Percentiles rank a stretch among this genome's conserved stretches.
Evolutionary conservation across 2,329 filamentous ascomycete genomes (phyloP).

Genomic region (Nectriaceae sp.): DNA sequence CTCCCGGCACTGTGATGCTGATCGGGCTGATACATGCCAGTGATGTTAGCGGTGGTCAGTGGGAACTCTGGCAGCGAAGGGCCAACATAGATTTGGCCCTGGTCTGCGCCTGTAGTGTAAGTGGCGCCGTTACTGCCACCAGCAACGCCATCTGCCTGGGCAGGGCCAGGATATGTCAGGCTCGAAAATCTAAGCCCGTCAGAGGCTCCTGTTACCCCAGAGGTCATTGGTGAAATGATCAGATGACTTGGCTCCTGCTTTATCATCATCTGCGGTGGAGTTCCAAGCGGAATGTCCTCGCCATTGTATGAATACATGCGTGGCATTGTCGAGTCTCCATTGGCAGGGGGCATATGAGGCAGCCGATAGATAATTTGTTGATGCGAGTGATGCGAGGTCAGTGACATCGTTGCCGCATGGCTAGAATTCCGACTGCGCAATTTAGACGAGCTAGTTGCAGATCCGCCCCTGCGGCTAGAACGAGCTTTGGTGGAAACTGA

Average conservation of each 20-base stretch:
- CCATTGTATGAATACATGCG: slow-evolving; percentile 24
- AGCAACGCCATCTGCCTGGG: slow-evolving; percentile 1
- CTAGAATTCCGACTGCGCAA: slow-evolving; percentile 24
- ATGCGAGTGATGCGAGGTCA: slow-evolving; percentile 15
- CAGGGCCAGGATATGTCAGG: slow-evolving; percentile 20
- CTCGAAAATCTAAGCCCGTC: slow-evolving; percentile 12
- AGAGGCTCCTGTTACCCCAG: slow-evolving; percentile 13
- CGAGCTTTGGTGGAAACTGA: slow-evolving; percentile 32
- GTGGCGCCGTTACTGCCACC: slow-evolving; percentile 10
- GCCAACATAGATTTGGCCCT: slow-evolving; percentile 19
- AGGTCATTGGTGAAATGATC: slow-evolving; percentile 22
- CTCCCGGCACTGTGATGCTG: slow-evolving; percentile 7
- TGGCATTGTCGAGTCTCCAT: slow-evolving; percentile 23
- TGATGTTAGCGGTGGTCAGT: slow-evolving; percentile 28
- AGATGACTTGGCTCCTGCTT: slow-evolving; percentile 17
- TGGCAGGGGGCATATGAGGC: slow-evolving; percentile 15
- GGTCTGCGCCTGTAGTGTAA: slow-evolving; percentile 17
- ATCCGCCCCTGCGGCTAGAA: slow-evolving; percentile 37
- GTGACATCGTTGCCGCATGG: slow-evolving; percentile 21
- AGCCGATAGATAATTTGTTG: slow-evolving; percentile 6
- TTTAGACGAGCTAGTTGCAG: slow-evolving; percentile 30
- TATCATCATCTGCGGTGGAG: slow-evolving; percentile 15
- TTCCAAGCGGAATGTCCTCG: slow-evolving; percentile 20
- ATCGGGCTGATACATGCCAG: slow-evolving; percentile 26
- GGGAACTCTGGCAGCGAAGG: slow-evolving; percentile 25